Base-by-base conservation (phyloP, 176 grass and related monocot genomes). In the Cenchrus purpureus region DNA sequence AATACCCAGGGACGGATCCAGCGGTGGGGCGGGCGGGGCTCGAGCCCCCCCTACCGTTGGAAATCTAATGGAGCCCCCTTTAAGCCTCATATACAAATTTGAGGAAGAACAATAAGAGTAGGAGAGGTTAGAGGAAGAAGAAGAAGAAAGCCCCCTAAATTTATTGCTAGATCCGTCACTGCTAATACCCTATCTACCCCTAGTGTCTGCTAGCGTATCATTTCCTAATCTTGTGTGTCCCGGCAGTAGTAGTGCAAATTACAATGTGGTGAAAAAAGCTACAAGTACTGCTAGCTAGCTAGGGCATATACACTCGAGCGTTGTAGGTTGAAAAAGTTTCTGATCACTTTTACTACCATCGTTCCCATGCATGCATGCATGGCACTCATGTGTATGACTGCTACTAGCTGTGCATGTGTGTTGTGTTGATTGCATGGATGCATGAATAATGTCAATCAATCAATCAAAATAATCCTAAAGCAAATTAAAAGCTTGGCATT, bases 211-310 rank as follows among this genome's bases (percentile, higher is more conserved):
- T 45, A 59, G 32, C 3, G 6, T 42, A 84, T 74, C 59, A 84
- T 89, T 74, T 61, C 82, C 82, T 89, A 89, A 85, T 68, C 87
- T 66, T 64, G 29, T 45, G 19, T 45, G 1, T 34, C 25, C 55
- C 2, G 6, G 48, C 37, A 3, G 37, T 3, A 37, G 34, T 1
- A 28, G 20, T 50, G 12, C 42, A 62, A 50, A 32, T 51, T 40
- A 54, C 42, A 22, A 61, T 10, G 13, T 17, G 28, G 43, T 3
- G 10, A 60, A 12, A 51, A 25, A 25, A 25, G 25, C 25, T 25
- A 25, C 25, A 25, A 25, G 25, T 25, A 25, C 25, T 25, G 25
- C 25, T 25, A 25, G 25, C 3, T 14, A 19, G 11, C 12, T 29
- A 59, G 50, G 73, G 34, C 34, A 14, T 10, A 16, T 1, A 37